Evolutionary conservation across 805 yeast genomes (phyloP).

Genomic region (Diddensiella santjacobensis): DNA sequence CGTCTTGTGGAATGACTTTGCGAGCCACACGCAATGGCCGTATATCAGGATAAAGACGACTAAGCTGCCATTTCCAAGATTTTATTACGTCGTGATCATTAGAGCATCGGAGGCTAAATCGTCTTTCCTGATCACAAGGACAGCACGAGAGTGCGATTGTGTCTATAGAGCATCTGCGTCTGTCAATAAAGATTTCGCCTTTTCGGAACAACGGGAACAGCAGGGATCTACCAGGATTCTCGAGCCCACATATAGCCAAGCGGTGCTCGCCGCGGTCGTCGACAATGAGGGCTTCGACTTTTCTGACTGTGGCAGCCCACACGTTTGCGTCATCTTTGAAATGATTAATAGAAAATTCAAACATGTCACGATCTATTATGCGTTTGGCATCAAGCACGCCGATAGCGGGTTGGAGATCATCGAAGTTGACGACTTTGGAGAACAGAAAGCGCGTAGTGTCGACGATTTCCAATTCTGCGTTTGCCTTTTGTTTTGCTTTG

Average conservation of each 20-base stretch:
- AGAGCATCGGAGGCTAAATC: not conserved
- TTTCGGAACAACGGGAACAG: slow-evolving; percentile 22
- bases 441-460: slow-evolving; percentile 15
- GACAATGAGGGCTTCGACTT: slow-evolving; percentile 19
- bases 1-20: not conserved
- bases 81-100: slow-evolving; percentile 4
- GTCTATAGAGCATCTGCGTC: slow-evolving; percentile 1
- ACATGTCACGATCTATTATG: slow-evolving; percentile 15
- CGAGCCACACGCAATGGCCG: not conserved
- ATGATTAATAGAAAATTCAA: slow-evolving; percentile 19
- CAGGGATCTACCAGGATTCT: slow-evolving; percentile 23
- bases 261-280: slow-evolving; percentile 2
- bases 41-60: not conserved
- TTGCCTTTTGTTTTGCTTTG: slow-evolving; percentile 9
- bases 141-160: slow-evolving; percentile 8
- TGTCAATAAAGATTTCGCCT: slow-evolving; percentile 13
- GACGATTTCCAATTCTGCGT: slow-evolving; percentile 15
- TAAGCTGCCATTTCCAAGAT: slow-evolving; percentile 15
- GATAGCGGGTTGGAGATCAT: slow-evolving; percentile 18
- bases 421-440: slow-evolving; percentile 19
- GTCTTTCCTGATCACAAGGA: slow-evolving; percentile 1
- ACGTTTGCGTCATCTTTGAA: slow-evolving; percentile 3
- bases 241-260: slow-evolving; percentile 22
- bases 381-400: slow-evolving; percentile 17
- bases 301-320: slow-evolving; percentile 5